These are phyloP conservation scores for Rhizopogon vinicolor DNA, from an alignment of 768 basidiomycete species.

Conservation along the genomic window DNA sequence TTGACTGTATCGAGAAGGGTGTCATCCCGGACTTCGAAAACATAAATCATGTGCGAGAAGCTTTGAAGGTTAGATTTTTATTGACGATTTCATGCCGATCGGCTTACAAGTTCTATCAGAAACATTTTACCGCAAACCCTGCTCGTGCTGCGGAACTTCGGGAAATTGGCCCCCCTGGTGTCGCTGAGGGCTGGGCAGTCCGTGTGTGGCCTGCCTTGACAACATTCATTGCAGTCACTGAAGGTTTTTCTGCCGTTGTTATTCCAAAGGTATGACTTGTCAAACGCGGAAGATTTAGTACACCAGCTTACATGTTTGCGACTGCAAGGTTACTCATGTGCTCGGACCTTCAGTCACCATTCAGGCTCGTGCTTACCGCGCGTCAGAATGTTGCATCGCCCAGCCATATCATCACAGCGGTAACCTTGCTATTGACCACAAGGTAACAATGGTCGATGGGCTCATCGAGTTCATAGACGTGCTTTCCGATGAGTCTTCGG, in stretches of 20 bases:
- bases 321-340: not conserved
- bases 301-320: not conserved
- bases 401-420: not conserved
- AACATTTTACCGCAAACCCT: slow-evolving; percentile 7
- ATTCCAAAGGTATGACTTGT: slow-evolving; percentile 2
- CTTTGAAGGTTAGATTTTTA: slow-evolving; percentile 7
- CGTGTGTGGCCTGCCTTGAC: slow-evolving; percentile 4
- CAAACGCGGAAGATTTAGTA: not conserved
- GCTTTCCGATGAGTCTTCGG: not conserved
- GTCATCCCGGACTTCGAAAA: slow-evolving; percentile 11
- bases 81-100: not conserved
- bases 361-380: not conserved
- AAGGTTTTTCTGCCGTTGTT: slow-evolving; percentile 1
- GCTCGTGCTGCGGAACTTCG: slow-evolving; percentile 15
- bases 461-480: slow-evolving; percentile 5
- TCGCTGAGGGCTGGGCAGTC: not conserved
- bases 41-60: slow-evolving; percentile 6
- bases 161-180: not conserved
- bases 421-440: not conserved
- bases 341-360: slow-evolving; percentile 5
- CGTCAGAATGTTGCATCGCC: slow-evolving; percentile 1
- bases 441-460: slow-evolving; percentile 2
- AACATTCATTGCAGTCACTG: not conserved
- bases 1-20: slow-evolving; percentile 12
- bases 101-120: not conserved